phyloP scores from a whole-genome alignment of 2,329 filamentous ascomycete species.

The Ceratocystis smalleyi region DNA sequence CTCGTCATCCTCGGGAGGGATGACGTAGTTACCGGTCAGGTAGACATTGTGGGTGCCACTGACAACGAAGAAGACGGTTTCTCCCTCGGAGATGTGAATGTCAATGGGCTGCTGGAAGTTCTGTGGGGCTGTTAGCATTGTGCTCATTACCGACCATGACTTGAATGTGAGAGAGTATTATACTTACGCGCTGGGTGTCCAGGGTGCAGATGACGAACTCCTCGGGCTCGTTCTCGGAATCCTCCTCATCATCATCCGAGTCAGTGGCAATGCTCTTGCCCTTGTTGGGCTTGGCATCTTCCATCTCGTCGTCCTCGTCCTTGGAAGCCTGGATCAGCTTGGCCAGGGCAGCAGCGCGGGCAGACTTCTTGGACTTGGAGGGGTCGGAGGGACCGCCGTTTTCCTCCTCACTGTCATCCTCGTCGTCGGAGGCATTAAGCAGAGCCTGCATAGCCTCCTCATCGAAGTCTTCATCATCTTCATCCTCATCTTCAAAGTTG shows the following conservation, averaged over 20 bases:
- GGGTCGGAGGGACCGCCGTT: constrained; percentile 89
- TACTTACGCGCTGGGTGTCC: constrained; percentile 71
- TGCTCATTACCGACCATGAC: constrained; percentile 8
- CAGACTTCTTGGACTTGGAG: constrained; percentile 59
- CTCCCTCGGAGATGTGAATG: constrained; percentile 75
- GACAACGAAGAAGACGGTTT: constrained; percentile 85
- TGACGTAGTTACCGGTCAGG: constrained; percentile 91
- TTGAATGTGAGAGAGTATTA: neutral
- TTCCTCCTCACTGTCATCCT: constrained; percentile 48
- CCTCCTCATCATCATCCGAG: constrained; percentile 39
- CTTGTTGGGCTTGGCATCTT: constrained; percentile 55
- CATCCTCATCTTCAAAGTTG: constrained; percentile 39
- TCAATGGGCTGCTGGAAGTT: constrained; percentile 91
- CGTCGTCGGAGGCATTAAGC: constrained; percentile 38
- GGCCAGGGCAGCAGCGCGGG: constrained; percentile 56
- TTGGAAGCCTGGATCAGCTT: constrained; percentile 47
- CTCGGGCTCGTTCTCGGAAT: constrained; percentile 53
- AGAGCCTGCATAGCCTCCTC: constrained; percentile 48
- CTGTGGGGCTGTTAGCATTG: constrained; percentile 31
- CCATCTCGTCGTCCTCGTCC: constrained; percentile 45
- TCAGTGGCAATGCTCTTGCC: constrained; percentile 52
- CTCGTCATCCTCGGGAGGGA: constrained; percentile 48
- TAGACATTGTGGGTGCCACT: constrained; percentile 78
- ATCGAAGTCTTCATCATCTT: constrained; percentile 45
- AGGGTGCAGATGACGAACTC: constrained; percentile 93